Base-by-base conservation (phyloP, 306 rosid species). In the Ormosia emarginata region DNA sequence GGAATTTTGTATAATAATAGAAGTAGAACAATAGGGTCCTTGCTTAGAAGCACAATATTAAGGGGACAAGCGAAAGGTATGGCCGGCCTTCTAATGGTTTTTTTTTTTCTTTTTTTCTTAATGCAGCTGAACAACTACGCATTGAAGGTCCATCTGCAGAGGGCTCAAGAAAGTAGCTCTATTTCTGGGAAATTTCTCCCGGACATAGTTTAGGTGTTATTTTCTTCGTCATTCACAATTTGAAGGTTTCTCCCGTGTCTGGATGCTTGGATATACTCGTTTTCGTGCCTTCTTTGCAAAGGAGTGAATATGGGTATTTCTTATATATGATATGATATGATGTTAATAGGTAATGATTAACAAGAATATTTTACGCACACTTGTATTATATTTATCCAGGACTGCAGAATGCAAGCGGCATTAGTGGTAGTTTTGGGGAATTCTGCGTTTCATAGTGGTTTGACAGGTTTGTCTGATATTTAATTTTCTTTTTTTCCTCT, bases 71-170 rank as follows among this genome's bases (percentile, higher is more conserved):
- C 7, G 7, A 3, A 47, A 46, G 14, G 30, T 13, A 24, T 30
- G 24, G 24, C 24, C 1, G 65, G 36, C 44, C 5, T 17, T 24
- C 8, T 58, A 10, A 47, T 58, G 7, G 0, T 24, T 24, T 24
- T 24, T 24, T 24, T 24, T 24, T 24, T 24, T 24, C 1, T 24
- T 24, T 0, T 1, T 24, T 24, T 68, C 49, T 61, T 17, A 70
- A 67, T 82, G 77, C 86, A 85, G 88, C 73, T 85, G 50, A 77
- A 56, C 47, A 85, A 82, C 65, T 78, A 85, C 74, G 64, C 86
- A 13, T 78, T 85, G n/a, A 82, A 81, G 79, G 81, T 85, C 36
- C 86, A 85, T 82, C 79, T 85, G 66, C 86, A 81, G 81, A 78
- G 83, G 74, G 86, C 88, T 49, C 88, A 73, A 73, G 77, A 70